Evolutionary conservation across 441 rosid species (phyloP).

Genomic region (Euphorbia celastroides): DNA sequence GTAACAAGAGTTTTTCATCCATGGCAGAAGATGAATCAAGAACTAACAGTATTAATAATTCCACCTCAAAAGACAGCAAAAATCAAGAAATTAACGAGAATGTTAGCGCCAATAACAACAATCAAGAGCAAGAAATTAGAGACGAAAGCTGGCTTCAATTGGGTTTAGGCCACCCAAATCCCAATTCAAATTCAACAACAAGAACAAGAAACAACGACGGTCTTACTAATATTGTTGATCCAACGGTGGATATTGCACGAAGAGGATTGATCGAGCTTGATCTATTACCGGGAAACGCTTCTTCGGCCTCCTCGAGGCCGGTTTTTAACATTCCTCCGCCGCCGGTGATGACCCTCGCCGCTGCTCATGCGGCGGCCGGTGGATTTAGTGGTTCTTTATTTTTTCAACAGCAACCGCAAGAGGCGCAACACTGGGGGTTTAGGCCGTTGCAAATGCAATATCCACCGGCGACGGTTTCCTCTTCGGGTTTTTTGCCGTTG

Average conservation of each 20-base stretch:
- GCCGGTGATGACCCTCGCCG: constrained; percentile 19
- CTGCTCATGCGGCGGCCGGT: neutral
- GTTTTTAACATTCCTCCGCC: constrained; percentile 24
- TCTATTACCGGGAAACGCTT: constrained; percentile 43
- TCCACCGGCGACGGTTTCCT: constrained; percentile 8
- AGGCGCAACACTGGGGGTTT: constrained; percentile 54
- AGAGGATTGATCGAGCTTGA: constrained; percentile 68
- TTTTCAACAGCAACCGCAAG: constrained; percentile 46
- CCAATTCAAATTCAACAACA: constrained; percentile 4
- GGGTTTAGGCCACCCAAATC: constrained; percentile 44
- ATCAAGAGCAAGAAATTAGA: constrained; percentile 19
- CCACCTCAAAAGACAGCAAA: constrained; percentile 48
- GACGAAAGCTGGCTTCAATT: constrained; percentile 77
- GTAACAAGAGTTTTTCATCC: constrained; percentile 19
- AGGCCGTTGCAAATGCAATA: constrained; percentile 29
- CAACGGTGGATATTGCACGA: constrained; percentile 18
- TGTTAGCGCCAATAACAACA: neutral
- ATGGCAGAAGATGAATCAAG: constrained; percentile 91
- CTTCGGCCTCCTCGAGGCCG: constrained; percentile 27
- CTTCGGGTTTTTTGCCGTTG: constrained; percentile 51
- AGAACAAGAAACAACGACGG: constrained; percentile 9
- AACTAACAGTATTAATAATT: constrained; percentile 51
- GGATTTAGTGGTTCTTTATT: constrained; percentile 43
- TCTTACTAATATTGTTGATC: constrained; percentile 28
- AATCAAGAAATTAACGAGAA: neutral